Evolutionary conservation across 345 rosid genomes (phyloP).

Genomic region (Rhizophora mangle): DNA sequence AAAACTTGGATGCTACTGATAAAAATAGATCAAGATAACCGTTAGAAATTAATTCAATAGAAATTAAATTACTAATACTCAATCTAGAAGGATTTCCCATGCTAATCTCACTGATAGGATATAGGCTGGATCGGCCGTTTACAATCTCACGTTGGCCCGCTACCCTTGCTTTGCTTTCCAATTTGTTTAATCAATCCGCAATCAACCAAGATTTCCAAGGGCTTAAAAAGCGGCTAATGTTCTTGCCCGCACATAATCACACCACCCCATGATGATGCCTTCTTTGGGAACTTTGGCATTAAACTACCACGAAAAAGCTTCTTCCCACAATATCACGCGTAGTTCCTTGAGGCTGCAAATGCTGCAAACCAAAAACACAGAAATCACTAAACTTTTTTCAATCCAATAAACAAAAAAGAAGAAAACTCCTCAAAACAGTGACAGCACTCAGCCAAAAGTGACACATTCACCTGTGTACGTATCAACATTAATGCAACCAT

Average conservation of each 20-base stretch:
- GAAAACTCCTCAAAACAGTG: neutral
- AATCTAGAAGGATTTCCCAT: no score
- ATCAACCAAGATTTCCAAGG: neutral
- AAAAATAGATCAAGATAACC: no score
- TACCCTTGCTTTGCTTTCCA: neutral
- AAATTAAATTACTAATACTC: no score
- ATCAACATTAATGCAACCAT: neutral
- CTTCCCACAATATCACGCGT: neutral
- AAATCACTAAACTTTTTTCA: constrained; percentile 7
- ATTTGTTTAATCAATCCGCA: neutral
- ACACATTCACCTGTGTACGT: neutral
- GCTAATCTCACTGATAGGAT: no score
- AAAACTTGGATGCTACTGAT: no score
- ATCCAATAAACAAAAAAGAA: neutral
- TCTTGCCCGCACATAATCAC: neutral
- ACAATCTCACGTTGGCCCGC: no score
- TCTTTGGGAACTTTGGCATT: neutral
- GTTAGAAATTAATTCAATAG: no score
- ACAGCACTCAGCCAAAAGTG: no score
- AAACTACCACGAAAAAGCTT: neutral
- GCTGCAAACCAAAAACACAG: constrained; percentile 37
- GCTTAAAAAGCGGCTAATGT: neutral
- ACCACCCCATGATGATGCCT: no score
- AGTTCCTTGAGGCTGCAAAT: constrained; percentile 19
- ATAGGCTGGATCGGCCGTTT: no score